Base-by-base conservation (phyloP, 2,329 filamentous ascomycete genomes). In the Bipolaris victoriae region DNA sequence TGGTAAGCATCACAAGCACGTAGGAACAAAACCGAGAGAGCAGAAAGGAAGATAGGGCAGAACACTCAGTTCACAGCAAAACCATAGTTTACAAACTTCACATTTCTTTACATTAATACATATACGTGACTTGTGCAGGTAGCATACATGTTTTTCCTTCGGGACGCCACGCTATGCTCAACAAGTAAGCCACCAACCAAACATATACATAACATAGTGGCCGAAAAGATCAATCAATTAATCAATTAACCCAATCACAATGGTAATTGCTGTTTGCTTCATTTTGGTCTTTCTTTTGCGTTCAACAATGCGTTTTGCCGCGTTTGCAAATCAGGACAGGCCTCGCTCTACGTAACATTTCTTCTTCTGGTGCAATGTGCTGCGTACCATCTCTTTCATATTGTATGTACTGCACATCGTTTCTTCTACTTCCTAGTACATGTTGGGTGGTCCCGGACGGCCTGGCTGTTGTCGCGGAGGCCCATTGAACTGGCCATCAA, bases 401-500 rank as follows among this genome's bases (percentile, higher is more conserved):
- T 20, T 22, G 15, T 22, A 39, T 13, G 10, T 39, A 15, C 33
- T 16, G 33, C 15, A 15, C 20, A 7, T 36, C 15, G 7, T 13
- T 37, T 36, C 3, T 6, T 10, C 13, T 37, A 7, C 15, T 20
- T 11, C 39, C 52, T 70, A 73, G 57, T 72, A 73, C 70, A 73
- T 73, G 50, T 71, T 72, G 16, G 70, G 70, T 35, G 70, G 69
- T 39, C 69, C 69, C 2, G 69, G 71, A 44, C 71, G 63, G 35
- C 70, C 66, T 51, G 64, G 68, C 50, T 67, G 66, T 40, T 68
- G 69, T 49, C 68, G 52, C 4, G 65, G 68, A 13, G 69, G 70
- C n/a, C 67, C 72, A 7, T 66, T 70, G 46, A 72, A 76, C 43
- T 73, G 72, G 45, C 70, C 66, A 7, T 73, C 74, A 37, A 76